phyloP scores from a whole-genome alignment of 306 rosid genomes.

The Citrullus colocynthis region DNA sequence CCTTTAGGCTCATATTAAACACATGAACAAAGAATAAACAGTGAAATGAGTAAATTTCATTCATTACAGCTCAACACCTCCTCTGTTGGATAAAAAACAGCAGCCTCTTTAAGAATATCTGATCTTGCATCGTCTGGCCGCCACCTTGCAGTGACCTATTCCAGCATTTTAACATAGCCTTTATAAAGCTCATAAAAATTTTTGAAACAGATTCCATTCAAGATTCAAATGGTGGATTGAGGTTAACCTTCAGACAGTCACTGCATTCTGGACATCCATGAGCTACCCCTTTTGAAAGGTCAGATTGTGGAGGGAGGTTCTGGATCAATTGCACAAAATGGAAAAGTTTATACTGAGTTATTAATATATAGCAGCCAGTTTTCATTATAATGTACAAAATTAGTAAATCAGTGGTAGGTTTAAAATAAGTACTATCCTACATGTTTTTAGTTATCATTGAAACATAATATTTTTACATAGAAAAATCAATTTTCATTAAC shows the following conservation, averaged over 20 bases:
- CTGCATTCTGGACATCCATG: slow-evolving; percentile 53
- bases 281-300: slow-evolving; percentile 48
- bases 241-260: slow-evolving; percentile 46
- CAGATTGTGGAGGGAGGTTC: slow-evolving; percentile 26
- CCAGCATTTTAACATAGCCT: slow-evolving; percentile 14
- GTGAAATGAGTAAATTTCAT: not conserved
- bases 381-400: not conserved
- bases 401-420: not conserved
- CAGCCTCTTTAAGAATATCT: slow-evolving; percentile 48
- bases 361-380: not conserved
- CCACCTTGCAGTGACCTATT: slow-evolving; percentile 80
- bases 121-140: slow-evolving; percentile 51
- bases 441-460: not conserved
- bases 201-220: slow-evolving; percentile 8
- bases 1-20: not conserved
- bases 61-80: slow-evolving; percentile 39
- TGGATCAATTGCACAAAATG: slow-evolving; percentile 7
- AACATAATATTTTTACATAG: not conserved
- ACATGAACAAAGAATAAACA: slow-evolving; percentile 9
- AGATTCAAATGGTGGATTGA: slow-evolving; percentile 3
- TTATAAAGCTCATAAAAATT: slow-evolving; percentile 2
- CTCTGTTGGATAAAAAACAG: slow-evolving; percentile 62
- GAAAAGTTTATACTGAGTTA: not conserved
- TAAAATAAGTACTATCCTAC: not conserved
- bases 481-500: not conserved